Conservation (phyloP, 1,139 yeast genomes). For the Pichia sp. region DNA sequence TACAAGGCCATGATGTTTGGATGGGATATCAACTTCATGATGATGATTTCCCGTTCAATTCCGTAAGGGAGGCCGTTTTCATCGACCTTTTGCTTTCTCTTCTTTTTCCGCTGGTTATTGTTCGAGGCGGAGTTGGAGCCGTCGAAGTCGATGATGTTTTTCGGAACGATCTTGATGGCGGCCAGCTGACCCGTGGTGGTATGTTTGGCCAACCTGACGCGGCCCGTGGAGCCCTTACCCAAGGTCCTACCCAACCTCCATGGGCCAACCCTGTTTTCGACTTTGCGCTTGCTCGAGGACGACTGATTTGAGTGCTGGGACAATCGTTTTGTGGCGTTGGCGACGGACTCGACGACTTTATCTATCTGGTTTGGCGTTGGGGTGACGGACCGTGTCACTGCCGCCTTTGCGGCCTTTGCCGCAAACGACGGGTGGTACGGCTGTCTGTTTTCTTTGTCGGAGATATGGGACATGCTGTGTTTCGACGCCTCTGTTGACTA, state of each 20-base stretch:
- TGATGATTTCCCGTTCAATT: constrained; percentile 76
- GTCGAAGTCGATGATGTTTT: constrained; percentile 35
- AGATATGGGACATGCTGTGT: background rate
- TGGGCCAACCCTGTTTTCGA: constrained; percentile 66
- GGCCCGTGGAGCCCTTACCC: constrained; percentile 80
- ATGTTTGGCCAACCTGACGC: constrained; percentile 72
- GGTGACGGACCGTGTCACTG: constrained; percentile 14
- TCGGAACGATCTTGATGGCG: constrained; percentile 78
- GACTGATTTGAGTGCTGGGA: constrained; percentile 51
- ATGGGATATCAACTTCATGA: constrained; percentile 74
- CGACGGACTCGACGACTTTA: constrained; percentile 40
- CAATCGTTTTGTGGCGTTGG: constrained; percentile 54
- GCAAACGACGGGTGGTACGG: constrained; percentile 21
- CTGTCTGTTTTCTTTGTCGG: constrained; percentile 12
- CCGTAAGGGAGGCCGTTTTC: constrained; percentile 63
- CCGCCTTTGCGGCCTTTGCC: constrained; percentile 26
- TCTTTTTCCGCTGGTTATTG: constrained; percentile 12
- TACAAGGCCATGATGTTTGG: constrained; percentile 71
- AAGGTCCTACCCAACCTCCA: constrained; percentile 76
- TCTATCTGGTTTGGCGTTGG: constrained; percentile 26
- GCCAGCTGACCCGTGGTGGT: constrained; percentile 66
- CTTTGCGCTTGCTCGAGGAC: constrained; percentile 44
- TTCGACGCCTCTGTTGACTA: no score
- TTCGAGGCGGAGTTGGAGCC: background rate
- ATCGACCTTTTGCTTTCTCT: constrained; percentile 13